phyloP scores from a whole-genome alignment of 2,329 filamentous ascomycete species.

The Neopestalotiopsis clavispora region DNA sequence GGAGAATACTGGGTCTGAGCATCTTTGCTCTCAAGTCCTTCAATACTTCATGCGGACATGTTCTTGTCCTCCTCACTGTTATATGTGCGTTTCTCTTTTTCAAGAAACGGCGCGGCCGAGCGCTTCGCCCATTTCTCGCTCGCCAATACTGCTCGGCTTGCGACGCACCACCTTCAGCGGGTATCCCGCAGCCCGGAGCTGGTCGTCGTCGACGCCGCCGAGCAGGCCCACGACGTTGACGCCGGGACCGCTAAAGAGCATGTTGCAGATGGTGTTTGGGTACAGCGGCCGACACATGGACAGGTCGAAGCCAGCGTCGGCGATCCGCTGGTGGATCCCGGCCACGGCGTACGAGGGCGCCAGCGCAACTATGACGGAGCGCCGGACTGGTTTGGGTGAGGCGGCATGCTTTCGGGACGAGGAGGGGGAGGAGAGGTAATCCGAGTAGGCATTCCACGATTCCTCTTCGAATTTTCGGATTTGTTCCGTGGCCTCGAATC shows the following conservation, averaged over 20 bases:
- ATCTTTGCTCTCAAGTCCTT: too few relatives aligned
- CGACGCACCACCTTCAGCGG: conserved; percentile 6
- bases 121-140: conserved; percentile 10
- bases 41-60: too few relatives aligned
- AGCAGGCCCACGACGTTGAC: conserved; percentile 16
- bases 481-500: conserved; percentile 33
- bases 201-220: conserved; percentile 15
- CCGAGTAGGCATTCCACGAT: conserved; percentile 3
- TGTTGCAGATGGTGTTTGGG: conserved; percentile 3
- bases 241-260: conserved; percentile 18
- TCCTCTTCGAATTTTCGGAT: conserved; percentile 32
- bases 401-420: not conserved
- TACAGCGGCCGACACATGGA: conserved; percentile 10
- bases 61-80: not conserved
- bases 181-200: conserved; percentile 13
- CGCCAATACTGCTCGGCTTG: conserved; percentile 13
- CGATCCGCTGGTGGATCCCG: conserved; percentile 12
- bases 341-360: conserved; percentile 2
- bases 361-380: conserved; percentile 15
- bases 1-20: too few relatives aligned
- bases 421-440: too few relatives aligned
- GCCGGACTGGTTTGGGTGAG: conserved; percentile 10
- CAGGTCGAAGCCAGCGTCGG: conserved; percentile 15
- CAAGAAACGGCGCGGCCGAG: not conserved
- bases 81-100: not conserved